phyloP scores from a whole-genome alignment of 2,329 filamentous ascomycete species.

The Harringtonia aguacate region DNA sequence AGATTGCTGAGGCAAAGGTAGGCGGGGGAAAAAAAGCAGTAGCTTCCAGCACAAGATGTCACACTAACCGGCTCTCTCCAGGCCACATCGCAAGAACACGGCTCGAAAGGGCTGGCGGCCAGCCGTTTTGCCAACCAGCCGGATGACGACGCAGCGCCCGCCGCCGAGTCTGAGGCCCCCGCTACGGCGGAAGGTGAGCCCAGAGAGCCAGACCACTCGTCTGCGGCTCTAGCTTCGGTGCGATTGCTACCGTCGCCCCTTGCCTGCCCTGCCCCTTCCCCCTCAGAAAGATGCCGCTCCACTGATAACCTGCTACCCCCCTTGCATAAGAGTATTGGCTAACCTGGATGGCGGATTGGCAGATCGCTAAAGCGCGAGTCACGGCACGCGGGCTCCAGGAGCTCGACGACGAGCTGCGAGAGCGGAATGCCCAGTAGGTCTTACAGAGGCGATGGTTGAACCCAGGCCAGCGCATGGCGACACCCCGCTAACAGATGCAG shows the following conservation, averaged over 20 bases:
- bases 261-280: constrained; percentile 4
- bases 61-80: constrained; percentile 2
- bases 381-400: constrained; percentile 17
- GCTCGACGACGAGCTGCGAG: constrained; percentile 18
- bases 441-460: no score
- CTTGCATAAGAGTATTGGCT: neutral
- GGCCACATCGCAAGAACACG: constrained; percentile 31
- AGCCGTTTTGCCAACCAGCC: constrained; percentile 39
- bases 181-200: constrained; percentile 46
- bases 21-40: no score
- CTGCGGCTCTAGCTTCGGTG: constrained; percentile 57
- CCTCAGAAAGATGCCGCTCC: constrained; percentile 1
- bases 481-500: neutral
- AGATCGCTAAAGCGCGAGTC: constrained; percentile 21
- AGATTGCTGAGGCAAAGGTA: constrained; percentile 52
- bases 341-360: neutral
- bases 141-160: constrained; percentile 14
- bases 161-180: constrained; percentile 19
- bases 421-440: constrained; percentile 16
- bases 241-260: constrained; percentile 22
- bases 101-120: constrained; percentile 40
- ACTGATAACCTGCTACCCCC: neutral
- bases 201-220: constrained; percentile 48
- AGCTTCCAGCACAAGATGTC: no score
- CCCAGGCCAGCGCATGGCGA: no score